Percentiles rank a stretch among this genome's conserved stretches.
Evolutionary conservation across 108 stramenopile species (phyloP).

Genomic region (Skeletonema costatum): DNA sequence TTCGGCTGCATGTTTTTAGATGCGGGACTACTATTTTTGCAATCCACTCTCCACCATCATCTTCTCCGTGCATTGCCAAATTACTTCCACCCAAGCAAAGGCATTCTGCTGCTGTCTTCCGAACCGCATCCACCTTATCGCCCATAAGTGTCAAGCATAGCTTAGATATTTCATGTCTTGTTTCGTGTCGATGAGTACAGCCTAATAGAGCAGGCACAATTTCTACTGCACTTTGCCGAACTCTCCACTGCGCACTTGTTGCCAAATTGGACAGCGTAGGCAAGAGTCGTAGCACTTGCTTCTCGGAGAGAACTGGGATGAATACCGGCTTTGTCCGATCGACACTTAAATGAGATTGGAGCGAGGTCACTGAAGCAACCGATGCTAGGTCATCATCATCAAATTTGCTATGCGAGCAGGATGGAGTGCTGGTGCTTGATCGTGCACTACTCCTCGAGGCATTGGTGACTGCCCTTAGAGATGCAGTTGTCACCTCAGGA

Average conservation of each 20-base stretch:
- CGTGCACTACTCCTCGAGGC: constrained; percentile 74
- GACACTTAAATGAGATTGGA: constrained; percentile 57
- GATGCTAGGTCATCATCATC: constrained; percentile 81
- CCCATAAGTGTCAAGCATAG: constrained; percentile 75
- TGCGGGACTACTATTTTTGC: constrained; percentile 81
- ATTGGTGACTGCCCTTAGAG: constrained; percentile 89
- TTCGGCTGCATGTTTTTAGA: constrained; percentile 62
- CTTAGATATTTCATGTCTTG: constrained; percentile 81
- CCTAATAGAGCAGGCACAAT: constrained; percentile 90
- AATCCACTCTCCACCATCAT: constrained; percentile 82
- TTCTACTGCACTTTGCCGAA: constrained; percentile 90
- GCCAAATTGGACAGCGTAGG: constrained; percentile 86
- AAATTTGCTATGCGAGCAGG: constrained; percentile 33
- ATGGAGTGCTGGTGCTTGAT: constrained; percentile 31
- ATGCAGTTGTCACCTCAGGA: constrained; percentile 87
- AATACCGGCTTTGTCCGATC: constrained; percentile 82
- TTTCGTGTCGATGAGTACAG: constrained; percentile 78
- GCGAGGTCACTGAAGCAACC: constrained; percentile 57
- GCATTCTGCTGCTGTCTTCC: constrained; percentile 85
- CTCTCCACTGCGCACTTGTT: constrained; percentile 87
- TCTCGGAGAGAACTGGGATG: constrained; percentile 81
- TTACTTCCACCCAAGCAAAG: constrained; percentile 84
- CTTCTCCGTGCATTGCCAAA: constrained; percentile 80
- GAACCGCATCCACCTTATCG: constrained; percentile 85
- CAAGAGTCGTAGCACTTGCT: constrained; percentile 79